Base-by-base conservation (phyloP, 805 yeast species). In the Candida ortonii region DNA sequence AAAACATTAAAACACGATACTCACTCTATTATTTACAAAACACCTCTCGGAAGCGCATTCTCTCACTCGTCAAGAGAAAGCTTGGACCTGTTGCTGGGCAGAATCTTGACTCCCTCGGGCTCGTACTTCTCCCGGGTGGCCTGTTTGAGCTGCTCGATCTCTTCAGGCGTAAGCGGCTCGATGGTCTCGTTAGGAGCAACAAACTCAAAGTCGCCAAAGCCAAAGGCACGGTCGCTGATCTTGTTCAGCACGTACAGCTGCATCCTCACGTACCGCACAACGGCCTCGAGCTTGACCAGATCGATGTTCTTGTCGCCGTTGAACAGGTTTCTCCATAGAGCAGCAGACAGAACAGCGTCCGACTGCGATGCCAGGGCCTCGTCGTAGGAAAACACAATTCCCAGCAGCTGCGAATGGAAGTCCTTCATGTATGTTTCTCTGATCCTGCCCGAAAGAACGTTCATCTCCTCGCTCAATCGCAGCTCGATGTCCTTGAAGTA, bases 151-250 rank as follows among this genome's bases (percentile, higher is more conserved):
- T 66, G 68, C 29, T 63, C 65, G 50, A 76, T 83, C 61, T 87
- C 88, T 30, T 75, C 76, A 26, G 64, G 61, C 1, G 87, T 76
- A 47, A 88, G 67, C 14, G 82, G 84, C 46, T 73, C 78, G 30
- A 90, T 94, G 4, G 80, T 73, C 55, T 79, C 78, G 56, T 81
- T 76, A 9, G 96, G 95, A 8, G 89, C 78, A 24, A 86, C 83
- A 62, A 93, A 93, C 36, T 70, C 71, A 60, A 89, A 88, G 49
- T 80, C 77, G 20, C 98, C 98, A 47, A 84, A 77, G 1, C 94
- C 96, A 66, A 93, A 90, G 47, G 90, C 96, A 49, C 95, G 72
- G 59, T 93, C 98, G 20, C 87, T 74, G 70, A 87, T 76, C 57
- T 80, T 80, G 55, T 83, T 83, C 52, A 93, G 66, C 11, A 93